Evolutionary conservation across 2,329 filamentous ascomycete genomes (phyloP).

Genomic region (Fusarium algeriense): DNA sequence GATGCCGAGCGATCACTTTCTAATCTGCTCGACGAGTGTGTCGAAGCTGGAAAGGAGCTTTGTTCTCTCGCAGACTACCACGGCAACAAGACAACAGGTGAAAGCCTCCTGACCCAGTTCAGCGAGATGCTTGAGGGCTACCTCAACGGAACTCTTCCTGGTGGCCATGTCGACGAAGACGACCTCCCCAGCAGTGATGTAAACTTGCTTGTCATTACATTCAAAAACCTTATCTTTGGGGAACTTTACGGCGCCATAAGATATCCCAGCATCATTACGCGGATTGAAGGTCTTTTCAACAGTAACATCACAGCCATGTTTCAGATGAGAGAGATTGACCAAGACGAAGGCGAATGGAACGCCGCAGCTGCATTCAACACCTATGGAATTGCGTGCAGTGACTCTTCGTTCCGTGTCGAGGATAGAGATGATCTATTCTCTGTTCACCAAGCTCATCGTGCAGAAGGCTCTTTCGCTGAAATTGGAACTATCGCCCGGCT

Average conservation of each 20-base stretch:
- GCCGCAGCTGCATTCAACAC: background rate
- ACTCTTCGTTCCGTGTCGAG: background rate
- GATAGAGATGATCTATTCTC: slow-evolving; percentile 6
- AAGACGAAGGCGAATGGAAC: background rate
- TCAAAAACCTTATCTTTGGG: background rate
- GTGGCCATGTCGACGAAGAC: background rate
- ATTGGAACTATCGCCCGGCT: fast-evolving
- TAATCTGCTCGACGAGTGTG: slow-evolving; percentile 9
- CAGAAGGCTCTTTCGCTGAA: background rate
- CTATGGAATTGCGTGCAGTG: background rate
- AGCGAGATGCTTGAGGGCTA: background rate
- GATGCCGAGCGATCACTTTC: background rate
- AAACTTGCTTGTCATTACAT: background rate
- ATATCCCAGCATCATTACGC: background rate
- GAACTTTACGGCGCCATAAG: background rate
- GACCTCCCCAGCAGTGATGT: background rate
- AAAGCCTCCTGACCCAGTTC: background rate
- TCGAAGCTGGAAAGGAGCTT: background rate
- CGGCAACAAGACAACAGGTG: background rate
- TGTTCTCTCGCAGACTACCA: background rate
- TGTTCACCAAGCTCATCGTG: slow-evolving; percentile 8
- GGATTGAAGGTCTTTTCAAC: background rate
- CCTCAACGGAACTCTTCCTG: background rate
- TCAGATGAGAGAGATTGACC: fast-evolving
- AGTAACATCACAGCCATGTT: background rate